phyloP scores from a whole-genome alignment of 345 rosid species.

The Euphorbia lathyris region DNA sequence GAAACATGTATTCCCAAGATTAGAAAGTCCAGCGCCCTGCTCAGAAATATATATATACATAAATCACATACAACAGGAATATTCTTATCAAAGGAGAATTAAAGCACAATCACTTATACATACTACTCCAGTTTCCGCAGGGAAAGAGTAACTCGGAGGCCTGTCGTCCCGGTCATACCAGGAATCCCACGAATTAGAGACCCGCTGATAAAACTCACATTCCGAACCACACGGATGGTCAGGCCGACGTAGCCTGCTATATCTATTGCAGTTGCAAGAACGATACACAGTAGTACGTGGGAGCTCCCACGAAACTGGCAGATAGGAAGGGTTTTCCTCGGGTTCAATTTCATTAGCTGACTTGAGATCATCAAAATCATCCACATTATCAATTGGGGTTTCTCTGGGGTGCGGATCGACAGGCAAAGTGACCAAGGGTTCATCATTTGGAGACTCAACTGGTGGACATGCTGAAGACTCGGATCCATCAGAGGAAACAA shows the following conservation, averaged over 20 bases:
- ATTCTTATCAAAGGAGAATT: background rate
- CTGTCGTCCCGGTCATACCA: background rate
- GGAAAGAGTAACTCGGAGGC: conserved; percentile 2
- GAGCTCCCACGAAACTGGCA: background rate
- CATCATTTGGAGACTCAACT: background rate
- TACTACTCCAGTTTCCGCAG: conserved; percentile 22
- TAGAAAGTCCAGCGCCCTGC: conserved; percentile 83
- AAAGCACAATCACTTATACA: background rate
- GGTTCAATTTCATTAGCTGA: background rate
- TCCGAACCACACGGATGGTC: background rate
- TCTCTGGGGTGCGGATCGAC: background rate
- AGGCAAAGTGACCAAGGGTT: background rate
- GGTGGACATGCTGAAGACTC: too few relatives aligned
- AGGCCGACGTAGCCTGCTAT: background rate
- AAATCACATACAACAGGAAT: background rate
- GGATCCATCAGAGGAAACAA: conserved; percentile 6
- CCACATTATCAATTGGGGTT: background rate
- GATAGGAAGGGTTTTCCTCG: background rate
- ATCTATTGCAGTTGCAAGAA: background rate
- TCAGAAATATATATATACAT: conserved; percentile 1
- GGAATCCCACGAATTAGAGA: background rate
- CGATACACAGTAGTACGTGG: too few relatives aligned
- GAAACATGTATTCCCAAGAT: conserved; percentile 84
- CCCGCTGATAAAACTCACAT: background rate
- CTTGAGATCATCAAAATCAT: background rate